Conservation (phyloP, 2,329 filamentous ascomycete genomes). For the Alternaria arborescens region DNA sequence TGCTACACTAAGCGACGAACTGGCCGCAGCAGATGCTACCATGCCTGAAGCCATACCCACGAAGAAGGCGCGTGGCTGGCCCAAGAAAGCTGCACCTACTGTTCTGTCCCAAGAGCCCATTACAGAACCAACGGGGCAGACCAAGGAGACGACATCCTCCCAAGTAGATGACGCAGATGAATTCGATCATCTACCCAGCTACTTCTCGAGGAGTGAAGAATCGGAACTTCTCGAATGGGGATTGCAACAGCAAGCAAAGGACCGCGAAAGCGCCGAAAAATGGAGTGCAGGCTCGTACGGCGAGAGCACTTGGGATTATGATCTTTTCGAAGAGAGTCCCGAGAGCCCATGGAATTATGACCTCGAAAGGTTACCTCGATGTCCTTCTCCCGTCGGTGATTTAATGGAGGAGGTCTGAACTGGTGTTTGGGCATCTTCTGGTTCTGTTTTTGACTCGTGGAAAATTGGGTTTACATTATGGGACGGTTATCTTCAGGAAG, state of each 20-base stretch:
- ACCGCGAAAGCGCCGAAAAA: background rate
- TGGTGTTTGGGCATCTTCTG: background rate
- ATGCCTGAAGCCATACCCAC: constrained; percentile 11
- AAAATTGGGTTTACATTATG: background rate
- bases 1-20: background rate
- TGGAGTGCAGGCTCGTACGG: background rate
- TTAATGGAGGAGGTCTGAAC: background rate
- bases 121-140: constrained; percentile 12
- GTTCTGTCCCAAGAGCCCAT: constrained; percentile 6
- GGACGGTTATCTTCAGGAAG: background rate
- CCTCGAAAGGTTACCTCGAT: background rate
- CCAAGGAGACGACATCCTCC: background rate
- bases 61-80: constrained; percentile 42
- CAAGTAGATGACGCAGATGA: too few species aligned
- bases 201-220: background rate
- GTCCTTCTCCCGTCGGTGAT: background rate
- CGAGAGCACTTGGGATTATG: background rate
- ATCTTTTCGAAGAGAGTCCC: background rate
- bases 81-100: constrained; percentile 33
- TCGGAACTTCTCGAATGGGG: background rate
- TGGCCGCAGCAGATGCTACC: background rate
- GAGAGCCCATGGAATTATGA: background rate
- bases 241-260: background rate
- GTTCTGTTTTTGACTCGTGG: background rate
- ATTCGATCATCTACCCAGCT: background rate